phyloP scores from a whole-genome alignment of 2,329 filamentous ascomycete species.

The Clonostachys byssicola region DNA sequence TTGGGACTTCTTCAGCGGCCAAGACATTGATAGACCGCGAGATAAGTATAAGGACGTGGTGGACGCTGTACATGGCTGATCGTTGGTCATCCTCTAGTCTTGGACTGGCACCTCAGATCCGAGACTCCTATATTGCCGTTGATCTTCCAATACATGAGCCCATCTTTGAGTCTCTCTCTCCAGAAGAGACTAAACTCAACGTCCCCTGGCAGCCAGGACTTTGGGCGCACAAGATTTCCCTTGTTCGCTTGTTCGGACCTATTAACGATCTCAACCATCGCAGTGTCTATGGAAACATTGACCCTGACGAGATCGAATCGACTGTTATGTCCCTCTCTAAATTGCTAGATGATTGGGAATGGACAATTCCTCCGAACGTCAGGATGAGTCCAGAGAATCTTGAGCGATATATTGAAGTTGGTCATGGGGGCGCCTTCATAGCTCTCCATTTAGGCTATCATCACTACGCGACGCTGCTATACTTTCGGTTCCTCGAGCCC shows the following conservation, averaged over 20 bases:
- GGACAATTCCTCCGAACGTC: slow-evolving; percentile 2
- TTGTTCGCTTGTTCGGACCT: slow-evolving; percentile 20
- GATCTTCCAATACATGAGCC: slow-evolving; percentile 18
- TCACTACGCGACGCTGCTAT: slow-evolving; percentile 29
- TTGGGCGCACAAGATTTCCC: slow-evolving; percentile 25
- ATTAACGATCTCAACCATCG: slow-evolving; percentile 25
- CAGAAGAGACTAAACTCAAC: background rate
- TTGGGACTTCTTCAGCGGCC: background rate
- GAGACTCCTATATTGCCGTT: background rate
- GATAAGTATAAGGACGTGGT: slow-evolving; percentile 6
- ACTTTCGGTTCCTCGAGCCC: slow-evolving; percentile 27
- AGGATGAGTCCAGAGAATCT: slow-evolving; percentile 12
- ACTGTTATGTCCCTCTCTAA: background rate
- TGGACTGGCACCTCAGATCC: slow-evolving; percentile 6
- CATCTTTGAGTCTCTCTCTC: slow-evolving; percentile 9
- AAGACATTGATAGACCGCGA: slow-evolving; percentile 3
- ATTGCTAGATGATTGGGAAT: slow-evolving; percentile 8
- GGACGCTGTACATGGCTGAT: slow-evolving; percentile 9
- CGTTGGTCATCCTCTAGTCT: slow-evolving; percentile 9
- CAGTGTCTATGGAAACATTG: slow-evolving; percentile 8
- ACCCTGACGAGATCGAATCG: slow-evolving; percentile 3
- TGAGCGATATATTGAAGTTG: slow-evolving; percentile 9
- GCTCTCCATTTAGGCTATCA: slow-evolving; percentile 28
- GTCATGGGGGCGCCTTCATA: slow-evolving; percentile 23
- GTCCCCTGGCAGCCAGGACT: slow-evolving; percentile 15